A percentile compares a stretch with the other conserved stretches of the same genome.
phyloP scores from a whole-genome alignment of 2,329 filamentous ascomycete genomes.

The Dothidotthia symphoricarpi region DNA sequence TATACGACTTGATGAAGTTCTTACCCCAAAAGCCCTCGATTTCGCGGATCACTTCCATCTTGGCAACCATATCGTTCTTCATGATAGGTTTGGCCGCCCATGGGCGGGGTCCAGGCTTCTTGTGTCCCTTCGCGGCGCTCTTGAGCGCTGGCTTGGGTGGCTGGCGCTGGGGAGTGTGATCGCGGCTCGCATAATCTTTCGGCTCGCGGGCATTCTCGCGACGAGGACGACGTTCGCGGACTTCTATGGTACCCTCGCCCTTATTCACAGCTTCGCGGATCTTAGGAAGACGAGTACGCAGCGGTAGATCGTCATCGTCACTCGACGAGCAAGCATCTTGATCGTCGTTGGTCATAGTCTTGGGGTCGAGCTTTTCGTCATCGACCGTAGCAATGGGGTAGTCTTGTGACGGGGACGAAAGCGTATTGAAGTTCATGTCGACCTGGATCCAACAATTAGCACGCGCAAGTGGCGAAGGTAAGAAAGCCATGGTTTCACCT shows the following conservation, averaged over 20 bases:
- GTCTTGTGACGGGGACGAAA: neutral
- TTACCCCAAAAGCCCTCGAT: constrained; percentile 32
- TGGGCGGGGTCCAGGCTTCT: constrained; percentile 20
- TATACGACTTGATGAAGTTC: constrained; percentile 26
- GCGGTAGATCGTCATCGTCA: constrained; percentile 7
- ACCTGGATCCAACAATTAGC: too few relatives aligned
- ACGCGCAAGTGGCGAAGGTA: too few relatives aligned
- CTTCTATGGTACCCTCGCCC: too few relatives aligned
- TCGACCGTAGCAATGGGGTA: neutral
- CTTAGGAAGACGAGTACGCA: too few relatives aligned
- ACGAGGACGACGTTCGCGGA: too few relatives aligned
- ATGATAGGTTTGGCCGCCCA: constrained; percentile 17
- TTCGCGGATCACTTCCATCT: constrained; percentile 23
- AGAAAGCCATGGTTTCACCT: too few relatives aligned
- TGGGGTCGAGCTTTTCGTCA: neutral
- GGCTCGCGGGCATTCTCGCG: too few relatives aligned
- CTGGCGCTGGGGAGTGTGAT: neutral
- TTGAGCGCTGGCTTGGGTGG: constrained; percentile 4
- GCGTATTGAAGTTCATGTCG: neutral
- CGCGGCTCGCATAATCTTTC: too few relatives aligned
- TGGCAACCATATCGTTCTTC: constrained; percentile 29
- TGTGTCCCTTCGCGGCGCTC: constrained; percentile 5
- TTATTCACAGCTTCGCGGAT: too few relatives aligned
- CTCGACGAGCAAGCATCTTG: constrained; percentile 4
- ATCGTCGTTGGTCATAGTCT: constrained; percentile 1